Evolutionary conservation across 2,329 filamentous ascomycete genomes (phyloP), one percentile per base, ranked within the genome.

Genomic region (Neofusicoccum laricinum): DNA sequence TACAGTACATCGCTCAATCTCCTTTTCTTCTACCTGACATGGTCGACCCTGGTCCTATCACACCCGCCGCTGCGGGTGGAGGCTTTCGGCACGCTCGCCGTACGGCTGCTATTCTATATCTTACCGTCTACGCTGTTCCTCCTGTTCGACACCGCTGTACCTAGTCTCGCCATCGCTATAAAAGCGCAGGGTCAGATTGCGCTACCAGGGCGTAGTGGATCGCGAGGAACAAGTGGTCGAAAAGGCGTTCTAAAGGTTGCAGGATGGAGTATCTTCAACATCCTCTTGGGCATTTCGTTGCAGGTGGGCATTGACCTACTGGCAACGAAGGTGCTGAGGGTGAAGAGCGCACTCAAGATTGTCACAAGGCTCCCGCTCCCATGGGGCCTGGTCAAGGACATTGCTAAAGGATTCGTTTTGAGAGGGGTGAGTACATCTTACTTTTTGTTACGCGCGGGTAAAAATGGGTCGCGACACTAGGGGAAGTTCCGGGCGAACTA

Each of bases 21-120:
- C 25, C 80, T 96, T 67, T 93, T 96, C 81, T 95, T 97, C 77
- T 94, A 93, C 76, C 85, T 96, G 80, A 94, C 91, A 69, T 97
- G 93, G 93, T 87, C 88, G 5, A 94, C 91, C 0, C 84, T 97
- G 36, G 87, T 96, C 43, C 81, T 94, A 2, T 90, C 90, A 6
- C 90, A 96, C 71, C 83, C 89, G 0, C 88, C 91, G 0, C 80
- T 95, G 15, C 85, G 86, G 65, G 86, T 97, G 64, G 92, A 96
- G 75, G 75, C 95, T 1, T 80, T 90, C 61, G 91, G 88, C 63
- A 88, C 89, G 0, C 75, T 91, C 4, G 84, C 85, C 25, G 80
- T 93, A 55, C 88, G 91, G 46, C 65, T 88, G 10, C 68, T 91
- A 4, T 87, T 93, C 71, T 96, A 88, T 78, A 79, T 95, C 2